These are phyloP conservation scores for Albifimbria verrucaria DNA, from an alignment of 2,329 filamentous ascomycete genomes.

Conservation along the genomic window DNA sequence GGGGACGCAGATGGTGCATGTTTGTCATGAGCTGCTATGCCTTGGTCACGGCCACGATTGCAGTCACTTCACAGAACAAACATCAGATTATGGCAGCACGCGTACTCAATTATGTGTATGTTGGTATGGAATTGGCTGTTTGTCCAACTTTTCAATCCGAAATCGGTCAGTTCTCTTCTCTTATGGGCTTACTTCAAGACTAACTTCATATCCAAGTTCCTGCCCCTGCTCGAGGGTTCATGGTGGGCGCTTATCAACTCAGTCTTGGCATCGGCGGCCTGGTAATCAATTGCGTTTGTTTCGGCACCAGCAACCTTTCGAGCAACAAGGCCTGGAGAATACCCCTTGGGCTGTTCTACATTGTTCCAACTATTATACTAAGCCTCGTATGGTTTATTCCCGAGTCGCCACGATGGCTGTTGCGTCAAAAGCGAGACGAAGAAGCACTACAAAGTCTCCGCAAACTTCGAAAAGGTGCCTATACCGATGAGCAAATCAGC, in stretches of 20 bases:
- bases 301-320: slow-evolving; percentile 13
- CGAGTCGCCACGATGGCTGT: slow-evolving; percentile 21
- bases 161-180: slow-evolving; percentile 18
- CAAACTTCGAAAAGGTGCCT: slow-evolving; percentile 7
- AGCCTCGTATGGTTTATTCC: slow-evolving; percentile 17
- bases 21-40: slow-evolving; percentile 34
- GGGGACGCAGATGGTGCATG: slow-evolving; percentile 22
- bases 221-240: slow-evolving; percentile 24
- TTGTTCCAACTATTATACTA: slow-evolving; percentile 12
- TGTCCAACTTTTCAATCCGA: slow-evolving; percentile 33
- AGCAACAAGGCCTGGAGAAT: slow-evolving; percentile 19
- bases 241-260: slow-evolving; percentile 31
- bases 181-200: slow-evolving; percentile 1
- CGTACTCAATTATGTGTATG: slow-evolving; percentile 19
- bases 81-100: slow-evolving; percentile 19
- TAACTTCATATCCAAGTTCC: slow-evolving; percentile 14
- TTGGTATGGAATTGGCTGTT: slow-evolving; percentile 19
- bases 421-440: slow-evolving; percentile 12
- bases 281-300: slow-evolving; percentile 20
- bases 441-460: slow-evolving; percentile 12
- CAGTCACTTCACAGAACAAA: slow-evolving; percentile 11
- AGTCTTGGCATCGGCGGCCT: slow-evolving; percentile 22
- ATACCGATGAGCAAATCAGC: slow-evolving; percentile 15
- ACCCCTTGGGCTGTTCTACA: slow-evolving; percentile 18
- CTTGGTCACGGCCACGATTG: slow-evolving; percentile 15